Conservation (phyloP, 2,329 filamentous ascomycete species). For the Colletotrichum eremochloae region DNA sequence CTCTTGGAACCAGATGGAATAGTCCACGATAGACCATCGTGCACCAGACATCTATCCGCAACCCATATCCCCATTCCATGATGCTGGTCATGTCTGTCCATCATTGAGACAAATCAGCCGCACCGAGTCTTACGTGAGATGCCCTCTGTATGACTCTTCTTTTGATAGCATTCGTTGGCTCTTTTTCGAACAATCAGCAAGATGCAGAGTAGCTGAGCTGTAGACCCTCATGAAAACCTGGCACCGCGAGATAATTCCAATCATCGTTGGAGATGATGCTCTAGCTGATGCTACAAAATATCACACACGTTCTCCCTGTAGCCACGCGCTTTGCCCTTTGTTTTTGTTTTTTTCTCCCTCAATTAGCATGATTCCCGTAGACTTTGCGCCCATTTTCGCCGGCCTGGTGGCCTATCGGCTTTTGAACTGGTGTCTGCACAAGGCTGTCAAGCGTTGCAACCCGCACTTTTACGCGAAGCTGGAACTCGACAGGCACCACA, state of each 20-base stretch:
- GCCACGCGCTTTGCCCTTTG: neutral
- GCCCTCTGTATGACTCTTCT: neutral
- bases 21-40: neutral
- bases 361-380: neutral
- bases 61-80: neutral
- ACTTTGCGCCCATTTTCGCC: neutral
- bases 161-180: neutral
- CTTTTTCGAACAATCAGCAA: neutral
- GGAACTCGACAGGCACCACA: slow-evolving; percentile 2
- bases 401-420: slow-evolving; percentile 15
- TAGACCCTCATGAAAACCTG: neutral
- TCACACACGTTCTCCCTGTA: neutral
- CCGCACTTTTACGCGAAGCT: slow-evolving; percentile 20
- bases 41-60: neutral
- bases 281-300: neutral
- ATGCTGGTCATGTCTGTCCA: neutral
- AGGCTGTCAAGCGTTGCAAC: neutral
- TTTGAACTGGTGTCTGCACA: neutral
- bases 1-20: neutral
- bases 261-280: neutral
- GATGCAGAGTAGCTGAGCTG: neutral
- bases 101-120: neutral
- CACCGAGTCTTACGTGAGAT: slow-evolving; percentile 29
- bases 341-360: neutral
- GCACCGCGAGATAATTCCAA: neutral